Evolutionary conservation across 2,329 filamentous ascomycete species (phyloP).

Genomic region (Xylariaceae sp.): DNA sequence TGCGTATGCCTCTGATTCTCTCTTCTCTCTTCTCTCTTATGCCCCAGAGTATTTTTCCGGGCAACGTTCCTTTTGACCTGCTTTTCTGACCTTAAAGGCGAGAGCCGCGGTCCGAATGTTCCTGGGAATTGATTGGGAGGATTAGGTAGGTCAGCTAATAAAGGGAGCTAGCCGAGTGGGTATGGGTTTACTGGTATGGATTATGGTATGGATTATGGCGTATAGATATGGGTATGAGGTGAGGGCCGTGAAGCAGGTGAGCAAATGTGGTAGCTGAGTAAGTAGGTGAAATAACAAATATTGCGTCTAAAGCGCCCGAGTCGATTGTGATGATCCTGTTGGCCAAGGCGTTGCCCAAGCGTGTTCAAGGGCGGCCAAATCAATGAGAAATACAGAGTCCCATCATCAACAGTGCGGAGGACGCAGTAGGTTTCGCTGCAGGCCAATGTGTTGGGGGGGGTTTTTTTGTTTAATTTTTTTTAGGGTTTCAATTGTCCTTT

Average conservation of each 20-base stretch:
- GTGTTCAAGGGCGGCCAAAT: too few relatives aligned
- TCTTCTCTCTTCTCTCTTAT: too few relatives aligned
- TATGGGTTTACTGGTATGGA: slow-evolving; percentile 7
- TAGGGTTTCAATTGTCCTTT: not conserved
- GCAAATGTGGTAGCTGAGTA: slow-evolving; percentile 31
- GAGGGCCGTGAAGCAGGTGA: slow-evolving; percentile 27
- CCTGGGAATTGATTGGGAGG: slow-evolving; percentile 19
- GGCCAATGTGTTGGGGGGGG: not conserved
- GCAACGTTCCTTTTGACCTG: not conserved
- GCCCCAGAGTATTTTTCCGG: too few relatives aligned
- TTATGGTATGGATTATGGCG: too few relatives aligned
- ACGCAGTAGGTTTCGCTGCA: too few relatives aligned
- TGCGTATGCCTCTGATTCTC: not conserved
- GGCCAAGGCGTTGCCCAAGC: too few relatives aligned
- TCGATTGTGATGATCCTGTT: slow-evolving; percentile 16
- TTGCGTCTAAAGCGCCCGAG: slow-evolving; percentile 19
- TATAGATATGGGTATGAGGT: not conserved
- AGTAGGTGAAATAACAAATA: slow-evolving; percentile 19
- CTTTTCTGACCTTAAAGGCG: not conserved
- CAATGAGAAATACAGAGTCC: too few relatives aligned
- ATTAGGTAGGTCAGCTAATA: slow-evolving; percentile 31
- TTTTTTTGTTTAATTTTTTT: not conserved
- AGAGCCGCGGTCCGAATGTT: slow-evolving; percentile 31
- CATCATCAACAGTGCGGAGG: too few relatives aligned
- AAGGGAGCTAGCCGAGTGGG: slow-evolving; percentile 29